Evolutionary conservation across 306 rosid genomes (phyloP).

Genomic region (Casuarina glauca): DNA sequence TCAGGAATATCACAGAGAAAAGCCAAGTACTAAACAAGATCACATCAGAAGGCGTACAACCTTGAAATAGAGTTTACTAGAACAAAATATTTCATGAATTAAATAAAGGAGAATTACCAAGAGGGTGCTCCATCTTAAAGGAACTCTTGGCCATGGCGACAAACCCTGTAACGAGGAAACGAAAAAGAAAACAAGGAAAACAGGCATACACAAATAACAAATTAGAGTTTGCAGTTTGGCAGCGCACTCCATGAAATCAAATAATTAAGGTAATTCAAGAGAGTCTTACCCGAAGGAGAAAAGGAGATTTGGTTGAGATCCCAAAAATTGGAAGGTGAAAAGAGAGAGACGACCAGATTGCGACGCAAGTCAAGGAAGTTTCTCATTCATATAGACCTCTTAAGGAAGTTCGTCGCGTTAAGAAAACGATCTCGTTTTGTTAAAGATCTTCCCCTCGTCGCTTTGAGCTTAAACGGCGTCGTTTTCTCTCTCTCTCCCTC

Average conservation of each 20-base stretch:
- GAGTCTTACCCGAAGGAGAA: conserved; percentile 12
- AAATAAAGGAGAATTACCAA: conserved; percentile 37
- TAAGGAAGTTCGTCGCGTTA: neutral
- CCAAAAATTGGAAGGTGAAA: neutral
- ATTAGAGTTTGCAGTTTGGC: conserved; percentile 14
- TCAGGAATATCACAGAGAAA: neutral
- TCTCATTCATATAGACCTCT: neutral
- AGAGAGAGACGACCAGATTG: neutral
- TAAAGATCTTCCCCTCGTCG: neutral
- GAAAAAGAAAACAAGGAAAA: neutral
- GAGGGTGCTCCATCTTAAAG: conserved; percentile 47
- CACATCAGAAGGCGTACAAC: neutral
- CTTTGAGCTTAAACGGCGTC: neutral
- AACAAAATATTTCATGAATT: neutral
- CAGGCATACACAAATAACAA: neutral
- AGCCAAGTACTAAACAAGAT: neutral
- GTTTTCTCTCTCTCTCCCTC: neutral
- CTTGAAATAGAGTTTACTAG: neutral
- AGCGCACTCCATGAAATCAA: neutral
- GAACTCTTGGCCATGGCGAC: conserved; percentile 38
- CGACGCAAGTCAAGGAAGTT: neutral
- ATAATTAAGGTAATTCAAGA: neutral
- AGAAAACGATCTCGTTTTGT: neutral
- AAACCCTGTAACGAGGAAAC: conserved; percentile 16
- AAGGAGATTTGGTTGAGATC: conserved; percentile 13